phyloP scores from a whole-genome alignment of 1,139 yeast species.

The Protomyces pachydermus region DNA sequence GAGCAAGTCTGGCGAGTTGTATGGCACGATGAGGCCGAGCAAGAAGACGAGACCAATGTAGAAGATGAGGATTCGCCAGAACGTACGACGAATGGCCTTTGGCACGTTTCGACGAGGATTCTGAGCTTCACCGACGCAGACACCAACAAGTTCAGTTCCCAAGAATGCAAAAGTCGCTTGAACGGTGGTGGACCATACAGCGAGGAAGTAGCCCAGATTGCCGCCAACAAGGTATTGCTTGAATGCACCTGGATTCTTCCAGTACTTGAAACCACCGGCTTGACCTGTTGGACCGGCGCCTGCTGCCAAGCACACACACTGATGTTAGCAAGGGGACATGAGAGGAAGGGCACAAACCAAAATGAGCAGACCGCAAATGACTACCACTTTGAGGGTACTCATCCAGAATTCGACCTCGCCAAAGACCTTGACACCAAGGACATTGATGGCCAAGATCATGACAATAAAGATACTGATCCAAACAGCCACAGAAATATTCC shows the following conservation, averaged over 20 bases:
- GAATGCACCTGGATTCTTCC: constrained; percentile 62
- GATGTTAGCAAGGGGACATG: constrained; percentile 30
- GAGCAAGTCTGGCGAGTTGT: constrained; percentile 51
- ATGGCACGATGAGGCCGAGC: constrained; percentile 79
- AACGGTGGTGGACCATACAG: constrained; percentile 50
- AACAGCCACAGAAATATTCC: constrained; percentile 31
- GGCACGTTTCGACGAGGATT: constrained; percentile 83
- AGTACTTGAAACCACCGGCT: constrained; percentile 61
- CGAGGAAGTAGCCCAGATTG: constrained; percentile 54
- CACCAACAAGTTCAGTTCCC: constrained; percentile 85
- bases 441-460: constrained; percentile 37
- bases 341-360: not conserved
- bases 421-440: constrained; percentile 39
- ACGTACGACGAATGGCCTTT: constrained; percentile 73
- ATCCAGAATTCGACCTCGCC: constrained; percentile 56
- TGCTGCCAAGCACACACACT: constrained; percentile 38
- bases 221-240: constrained; percentile 44
- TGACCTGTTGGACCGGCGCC: constrained; percentile 56
- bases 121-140: constrained; percentile 81
- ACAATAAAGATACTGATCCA: constrained; percentile 37
- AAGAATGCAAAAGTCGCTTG: constrained; percentile 62
- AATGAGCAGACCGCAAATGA: constrained; percentile 43
- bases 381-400: constrained; percentile 54
- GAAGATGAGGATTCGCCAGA: constrained; percentile 71
- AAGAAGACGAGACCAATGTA: constrained; percentile 67